Base-by-base conservation (phyloP, 148 eudicot species). In the Tetragonia tetragonoides region DNA sequence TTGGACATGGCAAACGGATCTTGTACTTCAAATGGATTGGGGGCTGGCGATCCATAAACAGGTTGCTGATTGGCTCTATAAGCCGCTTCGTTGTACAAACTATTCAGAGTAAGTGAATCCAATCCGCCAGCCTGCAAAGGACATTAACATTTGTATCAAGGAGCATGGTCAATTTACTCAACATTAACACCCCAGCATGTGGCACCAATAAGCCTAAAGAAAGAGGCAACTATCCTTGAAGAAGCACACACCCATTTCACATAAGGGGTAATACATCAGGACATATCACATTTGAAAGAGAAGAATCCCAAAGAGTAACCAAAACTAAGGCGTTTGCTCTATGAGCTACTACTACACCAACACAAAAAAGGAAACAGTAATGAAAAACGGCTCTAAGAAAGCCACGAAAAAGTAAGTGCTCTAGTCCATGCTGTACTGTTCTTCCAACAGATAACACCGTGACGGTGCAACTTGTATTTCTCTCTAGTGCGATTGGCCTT, bases 1-100 rank as follows among this genome's bases (percentile, higher is more conserved):
- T 83, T 89, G 2, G 98, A 87, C 82, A 91, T 71, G 34, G 92
- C 83, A 85, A 96, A 96, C 28, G 99, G 98, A 72, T 96, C 98
- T 0, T 86, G 79, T 2, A 76, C 90, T 87, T 89, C 98, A 78
- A 94, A 94, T 47, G 98, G 98, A 54, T 94, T 94, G 34, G 90
- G 97, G 20, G 93, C 98, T 59, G 93, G 95, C 18, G 88, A 61
- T 75, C 93, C 98, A 77, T 93, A 93, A 6, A 79, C 83, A 5
- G 98, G 89, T 76, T 90, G 98, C 85, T 87, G 93, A 80, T 88
- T 88, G 51, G 95, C 92, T 85, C 99, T 87, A 73, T 90, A 93
- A 40, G 89, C 88, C 44, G 81, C 97, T 61, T 90, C 93, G 44
- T 93, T 97, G 7, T 96, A 96, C 79, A 96, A 83, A 72, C 98